These are phyloP conservation scores for Toxoplasma gondii DNA, from an alignment of 169 alveolate genomes.

Conservation along the genomic window DNA sequence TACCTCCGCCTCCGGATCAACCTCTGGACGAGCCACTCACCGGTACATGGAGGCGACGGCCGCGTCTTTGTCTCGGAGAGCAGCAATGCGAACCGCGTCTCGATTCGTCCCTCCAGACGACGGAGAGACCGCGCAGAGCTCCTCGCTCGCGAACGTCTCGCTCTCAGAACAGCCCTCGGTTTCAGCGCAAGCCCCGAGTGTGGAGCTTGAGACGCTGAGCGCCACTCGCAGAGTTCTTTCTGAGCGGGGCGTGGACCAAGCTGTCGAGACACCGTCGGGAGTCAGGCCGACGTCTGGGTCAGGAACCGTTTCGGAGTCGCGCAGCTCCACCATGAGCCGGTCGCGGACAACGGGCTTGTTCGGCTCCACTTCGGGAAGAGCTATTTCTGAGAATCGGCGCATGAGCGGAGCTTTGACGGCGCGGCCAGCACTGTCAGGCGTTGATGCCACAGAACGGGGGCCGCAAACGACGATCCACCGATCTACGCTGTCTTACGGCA, in stretches of 20 bases:
- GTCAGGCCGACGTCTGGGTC: neutral
- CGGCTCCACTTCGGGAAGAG: too few species aligned
- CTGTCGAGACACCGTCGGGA: neutral
- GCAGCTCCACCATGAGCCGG: neutral
- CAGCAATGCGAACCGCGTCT: neutral
- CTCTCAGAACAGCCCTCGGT: too few species aligned
- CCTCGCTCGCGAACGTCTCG: too few species aligned
- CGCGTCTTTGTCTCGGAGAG: neutral
- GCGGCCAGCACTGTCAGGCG: neutral
- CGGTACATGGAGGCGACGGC: slow-evolving; percentile 20
- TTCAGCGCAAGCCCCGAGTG: neutral
- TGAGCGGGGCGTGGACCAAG: neutral
- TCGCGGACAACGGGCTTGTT: too few species aligned
- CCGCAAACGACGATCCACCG: neutral
- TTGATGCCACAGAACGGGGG: neutral
- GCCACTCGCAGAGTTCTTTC: neutral
- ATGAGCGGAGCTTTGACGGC: neutral
- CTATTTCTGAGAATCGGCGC: neutral
- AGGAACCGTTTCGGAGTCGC: neutral
- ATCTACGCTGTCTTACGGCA: neutral
- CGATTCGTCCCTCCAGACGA: neutral
- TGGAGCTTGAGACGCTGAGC: neutral
- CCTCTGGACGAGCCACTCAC: neutral
- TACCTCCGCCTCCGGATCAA: neutral
- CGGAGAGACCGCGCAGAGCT: too few species aligned